These are phyloP conservation scores for Emericellopsis atlantica DNA, from an alignment of 2,329 filamentous ascomycete genomes.

Conservation along the genomic window DNA sequence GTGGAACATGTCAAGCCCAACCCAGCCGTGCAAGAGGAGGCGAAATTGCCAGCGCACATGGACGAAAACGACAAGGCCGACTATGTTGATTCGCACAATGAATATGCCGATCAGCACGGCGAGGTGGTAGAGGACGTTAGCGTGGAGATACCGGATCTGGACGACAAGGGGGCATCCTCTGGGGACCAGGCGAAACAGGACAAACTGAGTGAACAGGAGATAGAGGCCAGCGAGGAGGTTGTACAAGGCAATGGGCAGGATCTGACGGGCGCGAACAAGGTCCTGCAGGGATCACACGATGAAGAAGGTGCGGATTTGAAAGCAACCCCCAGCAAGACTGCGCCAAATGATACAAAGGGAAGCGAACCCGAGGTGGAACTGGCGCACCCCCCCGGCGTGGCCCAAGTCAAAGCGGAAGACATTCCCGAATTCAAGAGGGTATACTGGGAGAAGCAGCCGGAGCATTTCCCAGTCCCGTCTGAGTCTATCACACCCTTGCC, in stretches of 20 bases:
- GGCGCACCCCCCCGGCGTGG: conserved; percentile 13
- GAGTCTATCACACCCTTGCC: conserved; percentile 66
- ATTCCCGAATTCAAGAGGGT: conserved; percentile 14
- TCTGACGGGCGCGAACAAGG: not conserved
- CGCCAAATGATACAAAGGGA: not conserved
- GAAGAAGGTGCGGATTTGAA: not conserved
- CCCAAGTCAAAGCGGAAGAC: conserved; percentile 2
- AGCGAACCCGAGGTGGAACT: conserved; percentile 8
- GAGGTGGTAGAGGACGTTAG: not conserved
- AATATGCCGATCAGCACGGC: not conserved
- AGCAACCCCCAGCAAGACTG: not conserved
- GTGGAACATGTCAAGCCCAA: too few relatives aligned
- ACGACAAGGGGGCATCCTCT: not conserved
- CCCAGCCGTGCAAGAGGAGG: not conserved
- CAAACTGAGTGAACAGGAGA: not conserved
- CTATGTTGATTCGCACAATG: not conserved
- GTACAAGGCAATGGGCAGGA: not conserved
- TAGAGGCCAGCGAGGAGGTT: not conserved
- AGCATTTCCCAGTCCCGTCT: conserved; percentile 64
- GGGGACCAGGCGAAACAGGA: not conserved
- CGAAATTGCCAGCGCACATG: not conserved
- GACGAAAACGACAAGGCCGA: not conserved
- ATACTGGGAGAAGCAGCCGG: conserved; percentile 63
- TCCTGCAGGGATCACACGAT: not conserved
- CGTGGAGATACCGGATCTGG: not conserved